Base-by-base conservation (phyloP, 768 basidiomycete genomes). In the Boletus tomentosulus region DNA sequence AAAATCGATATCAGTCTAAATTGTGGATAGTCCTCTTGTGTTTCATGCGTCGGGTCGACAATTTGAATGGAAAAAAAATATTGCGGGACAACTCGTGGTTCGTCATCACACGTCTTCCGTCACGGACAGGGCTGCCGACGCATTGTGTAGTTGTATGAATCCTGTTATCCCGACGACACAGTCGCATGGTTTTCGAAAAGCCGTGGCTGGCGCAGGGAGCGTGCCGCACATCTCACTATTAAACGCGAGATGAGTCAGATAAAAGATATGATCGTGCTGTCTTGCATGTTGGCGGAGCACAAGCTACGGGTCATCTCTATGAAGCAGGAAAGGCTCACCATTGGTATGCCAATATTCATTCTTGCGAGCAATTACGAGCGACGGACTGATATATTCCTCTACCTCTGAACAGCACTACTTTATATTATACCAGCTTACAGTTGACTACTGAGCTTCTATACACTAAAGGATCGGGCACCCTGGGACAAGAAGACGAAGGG, bases 281-380 rank as follows among this genome's bases (percentile, higher is more conserved):
- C 63, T 42, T 62, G 60, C 28, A 24, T 65, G 37, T 35, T 64
- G 57, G 60, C 46, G 22, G 63, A 44, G 24, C 51, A 58, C 15
- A 59, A 54, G 22, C 48, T 58, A 12, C 55, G 50, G 31, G 25
- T 42, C 24, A 15, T 30, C 6, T 19, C 43, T 9, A 22, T 37
- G 30, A 27, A 24, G 2, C 48, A 50, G 9, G 25, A 27, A 47
- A 50, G 24, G 22, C 43, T 27, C 13, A 8, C 54, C 13, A 25
- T 52, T 35, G 16, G 50, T 46, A 44, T 55, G 51, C n/a, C 28
- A 4, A 2, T 54, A 11, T 46, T 25, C 25, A 19, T 45, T 50
- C 37, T 41, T 49, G 48, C 31, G 22, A 42, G 30, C 28, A 10
- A 39, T 27, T 16, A 34, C 34, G 8, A 48, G 8, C 24, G 13